phyloP scores from a whole-genome alignment of 495 filamentous ascomycete genomes.

The Xylaria curta region DNA sequence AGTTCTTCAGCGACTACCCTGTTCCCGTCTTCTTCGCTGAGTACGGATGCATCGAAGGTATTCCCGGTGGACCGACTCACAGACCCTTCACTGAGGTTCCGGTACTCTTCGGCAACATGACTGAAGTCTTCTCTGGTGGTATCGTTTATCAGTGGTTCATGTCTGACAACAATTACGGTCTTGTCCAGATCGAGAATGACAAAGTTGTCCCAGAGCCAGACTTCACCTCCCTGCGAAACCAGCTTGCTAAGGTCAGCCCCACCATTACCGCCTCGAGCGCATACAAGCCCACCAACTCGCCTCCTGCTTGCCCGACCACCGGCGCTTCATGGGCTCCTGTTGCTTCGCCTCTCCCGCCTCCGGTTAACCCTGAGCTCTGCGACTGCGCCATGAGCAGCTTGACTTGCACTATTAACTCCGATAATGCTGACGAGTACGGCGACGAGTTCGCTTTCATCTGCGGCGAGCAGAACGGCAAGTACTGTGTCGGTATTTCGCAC shows the following conservation, averaged over 20 bases:
- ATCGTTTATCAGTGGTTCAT: conserved; percentile 98
- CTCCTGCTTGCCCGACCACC: conserved; percentile 72
- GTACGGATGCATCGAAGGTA: conserved; percentile 82
- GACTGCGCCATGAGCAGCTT: conserved; percentile 75
- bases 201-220: conserved; percentile 69
- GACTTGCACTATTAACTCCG: conserved; percentile 65
- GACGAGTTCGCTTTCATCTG: conserved; percentile 71
- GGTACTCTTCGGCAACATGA: conserved; percentile 78
- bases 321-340: conserved; percentile 61
- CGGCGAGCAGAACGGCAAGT: conserved; percentile 60
- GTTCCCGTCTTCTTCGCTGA: conserved; percentile 97
- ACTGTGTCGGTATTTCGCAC: conserved; percentile 71
- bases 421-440: conserved; percentile 58
- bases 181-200: conserved; percentile 68
- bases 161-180: conserved; percentile 86
- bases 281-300: conserved; percentile 83
- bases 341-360: conserved; percentile 78
- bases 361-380: conserved; percentile 75
- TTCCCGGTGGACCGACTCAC: conserved; percentile 57
- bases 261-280: conserved; percentile 63
- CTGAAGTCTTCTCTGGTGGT: conserved; percentile 85
- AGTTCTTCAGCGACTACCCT: conserved; percentile 86
- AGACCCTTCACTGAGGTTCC: conserved; percentile 84
- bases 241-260: conserved; percentile 72
- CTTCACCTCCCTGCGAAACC: conserved; percentile 73